Percentiles rank a stretch among this genome's conserved stretches.
Evolutionary conservation across 1,284 basidiomycete species (phyloP).

Genomic region (Sporisorium reilianum): DNA sequence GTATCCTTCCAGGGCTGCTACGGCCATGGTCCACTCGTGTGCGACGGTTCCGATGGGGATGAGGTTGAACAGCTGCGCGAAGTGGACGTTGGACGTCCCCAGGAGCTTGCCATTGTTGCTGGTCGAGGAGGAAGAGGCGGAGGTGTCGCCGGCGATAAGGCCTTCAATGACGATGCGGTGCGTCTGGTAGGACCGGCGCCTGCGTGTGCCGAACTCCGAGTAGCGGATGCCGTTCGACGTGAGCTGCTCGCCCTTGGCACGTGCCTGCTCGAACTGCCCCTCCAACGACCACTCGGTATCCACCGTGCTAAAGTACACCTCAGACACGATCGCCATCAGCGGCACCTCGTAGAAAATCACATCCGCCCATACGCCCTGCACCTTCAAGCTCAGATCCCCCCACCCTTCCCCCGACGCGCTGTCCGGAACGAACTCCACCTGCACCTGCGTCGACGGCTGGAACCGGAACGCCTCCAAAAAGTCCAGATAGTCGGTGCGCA

Average conservation of each 20-base stretch:
- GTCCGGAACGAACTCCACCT: constrained; percentile 77
- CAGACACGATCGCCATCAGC: constrained; percentile 87
- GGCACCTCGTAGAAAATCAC: constrained; percentile 97
- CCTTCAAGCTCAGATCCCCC: constrained; percentile 81
- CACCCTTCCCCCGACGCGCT: constrained; percentile 47
- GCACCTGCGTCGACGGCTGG: constrained; percentile 82
- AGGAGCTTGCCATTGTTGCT: constrained; percentile 74
- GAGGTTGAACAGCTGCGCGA: constrained; percentile 58
- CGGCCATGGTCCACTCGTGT: constrained; percentile 69
- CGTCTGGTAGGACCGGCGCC: constrained; percentile 81
- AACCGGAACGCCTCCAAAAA: constrained; percentile 81
- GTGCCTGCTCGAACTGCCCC: constrained; percentile 79
- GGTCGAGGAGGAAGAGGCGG: constrained; percentile 9
- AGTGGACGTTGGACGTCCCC: constrained; percentile 71
- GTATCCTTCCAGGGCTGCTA: constrained; percentile 64
- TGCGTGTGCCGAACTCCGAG: constrained; percentile 92
- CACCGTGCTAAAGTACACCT: constrained; percentile 78
- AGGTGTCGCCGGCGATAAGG: constrained; percentile 75
- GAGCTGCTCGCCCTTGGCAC: constrained; percentile 77
- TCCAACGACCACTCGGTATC: constrained; percentile 86
- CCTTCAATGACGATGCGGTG: constrained; percentile 84
- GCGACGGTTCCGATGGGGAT: constrained; percentile 66
- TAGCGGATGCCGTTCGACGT: constrained; percentile 80
- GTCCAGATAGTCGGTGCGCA: constrained; percentile 80
- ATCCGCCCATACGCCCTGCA: constrained; percentile 84